A percentile compares a stretch with the other conserved stretches of the same genome.
Conservation (phyloP, 2,329 filamentous ascomycete species). For the Penicillium sp. region DNA sequence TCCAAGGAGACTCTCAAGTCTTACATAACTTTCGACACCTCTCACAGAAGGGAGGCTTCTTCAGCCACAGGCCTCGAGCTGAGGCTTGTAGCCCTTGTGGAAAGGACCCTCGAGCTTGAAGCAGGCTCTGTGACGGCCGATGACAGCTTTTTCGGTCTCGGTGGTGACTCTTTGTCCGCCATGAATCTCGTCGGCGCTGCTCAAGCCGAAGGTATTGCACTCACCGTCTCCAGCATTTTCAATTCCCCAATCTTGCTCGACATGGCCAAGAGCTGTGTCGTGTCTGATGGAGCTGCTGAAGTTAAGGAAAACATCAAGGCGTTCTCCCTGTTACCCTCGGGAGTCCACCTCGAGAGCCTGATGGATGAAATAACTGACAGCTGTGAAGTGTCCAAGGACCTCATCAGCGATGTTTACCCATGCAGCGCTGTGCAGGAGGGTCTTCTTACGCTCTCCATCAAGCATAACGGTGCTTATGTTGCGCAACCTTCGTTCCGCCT, state of each 20-base stretch:
- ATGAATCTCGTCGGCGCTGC: conserved; percentile 48
- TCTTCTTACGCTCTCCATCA: conserved; percentile 49
- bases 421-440: conserved; percentile 47
- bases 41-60: conserved; percentile 15
- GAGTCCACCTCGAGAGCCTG: conserved; percentile 17
- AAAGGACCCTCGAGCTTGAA: conserved; percentile 38
- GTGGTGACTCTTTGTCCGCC: conserved; percentile 49
- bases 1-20: conserved; percentile 32
- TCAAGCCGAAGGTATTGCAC: conserved; percentile 38
- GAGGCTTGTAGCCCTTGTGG: conserved; percentile 39
- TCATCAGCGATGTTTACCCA: conserved; percentile 43
- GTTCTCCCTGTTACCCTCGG: conserved; percentile 31
- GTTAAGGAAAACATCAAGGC: conserved; percentile 14
- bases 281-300: background rate
- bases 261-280: conserved; percentile 39
- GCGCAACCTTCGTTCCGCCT: conserved; percentile 47
- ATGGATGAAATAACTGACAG: conserved; percentile 30
- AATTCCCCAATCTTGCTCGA: conserved; percentile 43
- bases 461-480: conserved; percentile 49
- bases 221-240: conserved; percentile 48
- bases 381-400: conserved; percentile 30
- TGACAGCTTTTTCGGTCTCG: conserved; percentile 48
- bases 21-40: conserved; percentile 27
- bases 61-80: conserved; percentile 30
- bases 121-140: conserved; percentile 41